These are phyloP conservation scores for Cucurbitaria berberidis DNA, from an alignment of 2,329 filamentous ascomycete species.

Conservation along the genomic window DNA sequence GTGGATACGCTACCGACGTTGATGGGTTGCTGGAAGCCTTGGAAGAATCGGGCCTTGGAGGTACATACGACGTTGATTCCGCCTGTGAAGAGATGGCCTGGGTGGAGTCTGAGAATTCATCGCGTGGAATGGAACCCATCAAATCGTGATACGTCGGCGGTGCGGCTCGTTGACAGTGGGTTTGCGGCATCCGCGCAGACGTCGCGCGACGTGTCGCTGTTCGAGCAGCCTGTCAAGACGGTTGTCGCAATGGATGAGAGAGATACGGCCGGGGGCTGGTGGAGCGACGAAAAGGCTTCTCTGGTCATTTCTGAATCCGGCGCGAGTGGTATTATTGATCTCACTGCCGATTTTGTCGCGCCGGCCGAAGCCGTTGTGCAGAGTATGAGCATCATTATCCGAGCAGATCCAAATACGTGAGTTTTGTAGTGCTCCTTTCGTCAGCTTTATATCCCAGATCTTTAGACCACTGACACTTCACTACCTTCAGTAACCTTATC, in stretches of 20 bases:
- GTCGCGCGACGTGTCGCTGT: conserved; percentile 11
- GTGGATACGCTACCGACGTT: conserved; percentile 2
- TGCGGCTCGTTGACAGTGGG: conserved; percentile 17
- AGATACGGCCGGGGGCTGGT: conserved; percentile 13
- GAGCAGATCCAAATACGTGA: conserved; percentile 30
- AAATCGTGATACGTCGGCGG: background rate
- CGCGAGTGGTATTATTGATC: conserved; percentile 18
- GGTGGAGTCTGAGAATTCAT: conserved; percentile 24
- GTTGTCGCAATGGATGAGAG: background rate
- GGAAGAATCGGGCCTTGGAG: conserved; percentile 6
- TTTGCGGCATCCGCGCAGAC: conserved; percentile 24
- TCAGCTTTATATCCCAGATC: background rate
- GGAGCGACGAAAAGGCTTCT: conserved; percentile 1
- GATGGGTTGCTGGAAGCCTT: conserved; percentile 20
- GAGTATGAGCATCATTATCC: conserved; percentile 6
- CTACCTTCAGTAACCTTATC: conserved; percentile 15
- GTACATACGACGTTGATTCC: conserved; percentile 13
- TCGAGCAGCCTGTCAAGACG: conserved; percentile 6
- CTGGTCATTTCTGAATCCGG: conserved; percentile 20
- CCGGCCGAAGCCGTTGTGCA: background rate
- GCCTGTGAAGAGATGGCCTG: conserved; percentile 11
- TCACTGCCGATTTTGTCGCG: conserved; percentile 8
- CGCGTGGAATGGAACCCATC: background rate
- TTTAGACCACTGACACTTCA: background rate
- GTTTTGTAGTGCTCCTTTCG: background rate